Conservation (phyloP, 169 alveolate genomes). For the Eimeria acervulina region DNA sequence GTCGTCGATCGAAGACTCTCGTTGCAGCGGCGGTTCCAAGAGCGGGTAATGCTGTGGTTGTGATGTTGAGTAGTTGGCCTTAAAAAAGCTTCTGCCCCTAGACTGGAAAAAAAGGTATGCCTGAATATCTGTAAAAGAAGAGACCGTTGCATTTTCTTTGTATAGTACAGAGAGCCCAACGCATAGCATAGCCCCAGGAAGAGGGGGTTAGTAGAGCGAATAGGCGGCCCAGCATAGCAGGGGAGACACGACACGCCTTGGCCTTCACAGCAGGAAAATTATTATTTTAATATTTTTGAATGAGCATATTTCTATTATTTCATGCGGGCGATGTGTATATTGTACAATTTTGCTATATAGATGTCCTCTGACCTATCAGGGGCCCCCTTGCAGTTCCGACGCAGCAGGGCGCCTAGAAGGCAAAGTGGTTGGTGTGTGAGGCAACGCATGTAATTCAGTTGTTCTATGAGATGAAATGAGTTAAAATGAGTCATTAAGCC, state of each 20-base stretch:
- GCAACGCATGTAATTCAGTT: not conserved
- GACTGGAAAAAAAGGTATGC: not conserved
- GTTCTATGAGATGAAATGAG: not conserved
- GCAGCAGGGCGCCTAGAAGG: not conserved
- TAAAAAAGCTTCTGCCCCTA: not conserved
- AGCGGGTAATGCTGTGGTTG: not conserved
- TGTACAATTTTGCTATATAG: not conserved
- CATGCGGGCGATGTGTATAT: not conserved
- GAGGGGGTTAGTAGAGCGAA: too few relatives aligned
- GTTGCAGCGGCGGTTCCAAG: not conserved
- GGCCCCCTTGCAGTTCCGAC: not conserved
- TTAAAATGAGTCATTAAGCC: not conserved
- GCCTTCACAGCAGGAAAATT: not conserved
- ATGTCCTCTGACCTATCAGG: constrained; percentile 20
- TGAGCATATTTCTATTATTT: not conserved
- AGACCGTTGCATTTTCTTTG: not conserved
- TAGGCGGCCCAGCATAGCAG: not conserved
- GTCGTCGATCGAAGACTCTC: not conserved
- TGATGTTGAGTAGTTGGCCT: too few relatives aligned
- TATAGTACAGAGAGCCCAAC: not conserved
- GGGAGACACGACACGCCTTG: not conserved
- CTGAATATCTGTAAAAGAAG: not conserved
- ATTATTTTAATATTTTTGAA: not conserved
- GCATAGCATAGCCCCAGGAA: not conserved
- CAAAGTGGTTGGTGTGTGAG: not conserved